A percentile compares a stretch with the other conserved stretches of the same genome.
phyloP scores from a whole-genome alignment of 306 rosid species.

The Acacia melanoxylon region DNA sequence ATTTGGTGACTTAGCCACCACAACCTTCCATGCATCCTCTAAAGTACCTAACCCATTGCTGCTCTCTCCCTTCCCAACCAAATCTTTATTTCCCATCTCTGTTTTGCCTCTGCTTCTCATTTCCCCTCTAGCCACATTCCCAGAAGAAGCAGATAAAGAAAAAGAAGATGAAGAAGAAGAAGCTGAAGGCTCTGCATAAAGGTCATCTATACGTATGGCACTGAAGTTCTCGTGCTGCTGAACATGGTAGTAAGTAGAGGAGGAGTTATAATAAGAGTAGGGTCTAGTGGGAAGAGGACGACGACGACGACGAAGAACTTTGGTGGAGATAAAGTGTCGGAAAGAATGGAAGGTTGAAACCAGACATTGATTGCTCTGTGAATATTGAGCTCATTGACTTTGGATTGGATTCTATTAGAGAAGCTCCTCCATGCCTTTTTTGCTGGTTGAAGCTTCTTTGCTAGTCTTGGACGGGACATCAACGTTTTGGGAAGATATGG shows the following conservation, averaged over 20 bases:
- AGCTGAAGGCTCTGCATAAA: constrained; percentile 39
- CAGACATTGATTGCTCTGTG: constrained; percentile 42
- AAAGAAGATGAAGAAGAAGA: neutral
- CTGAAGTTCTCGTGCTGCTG: constrained; percentile 26
- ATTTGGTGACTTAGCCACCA: constrained; percentile 45
- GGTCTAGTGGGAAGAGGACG: constrained; percentile 34
- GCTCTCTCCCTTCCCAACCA: constrained; percentile 17
- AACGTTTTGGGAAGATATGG: neutral
- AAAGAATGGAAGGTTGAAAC: constrained; percentile 34
- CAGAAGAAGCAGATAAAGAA: neutral
- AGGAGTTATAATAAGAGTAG: constrained; percentile 15
- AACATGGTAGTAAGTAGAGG: constrained; percentile 28
- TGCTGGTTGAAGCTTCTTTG: constrained; percentile 59
- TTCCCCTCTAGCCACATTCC: constrained; percentile 25
- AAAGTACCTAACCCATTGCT: constrained; percentile 20
- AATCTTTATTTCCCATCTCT: constrained; percentile 18
- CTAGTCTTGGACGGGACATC: constrained; percentile 46
- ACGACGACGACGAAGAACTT: constrained; percentile 26
- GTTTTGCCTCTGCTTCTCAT: constrained; percentile 35
- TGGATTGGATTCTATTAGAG: constrained; percentile 40
- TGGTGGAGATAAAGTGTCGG: constrained; percentile 37
- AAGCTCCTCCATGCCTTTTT: constrained; percentile 66
- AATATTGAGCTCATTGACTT: constrained; percentile 43
- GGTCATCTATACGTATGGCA: constrained; percentile 62
- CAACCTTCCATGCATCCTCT: constrained; percentile 54